A percentile compares a stretch with the other conserved stretches of the same genome.
phyloP scores from a whole-genome alignment of 768 basidiomycete genomes.

The Suillus subluteus region DNA sequence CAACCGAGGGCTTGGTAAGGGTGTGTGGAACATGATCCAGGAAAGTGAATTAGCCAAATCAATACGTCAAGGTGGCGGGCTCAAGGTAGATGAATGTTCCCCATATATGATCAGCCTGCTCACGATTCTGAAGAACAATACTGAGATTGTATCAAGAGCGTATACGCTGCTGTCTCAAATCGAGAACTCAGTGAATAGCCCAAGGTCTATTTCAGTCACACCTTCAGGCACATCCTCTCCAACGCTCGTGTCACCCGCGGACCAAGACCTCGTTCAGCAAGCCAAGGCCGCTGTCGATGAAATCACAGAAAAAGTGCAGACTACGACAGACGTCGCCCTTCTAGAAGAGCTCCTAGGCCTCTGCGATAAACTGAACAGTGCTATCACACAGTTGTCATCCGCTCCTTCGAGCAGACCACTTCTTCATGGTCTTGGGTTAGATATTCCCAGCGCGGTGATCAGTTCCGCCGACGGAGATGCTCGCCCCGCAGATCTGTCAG shows the following conservation, averaged over 20 bases:
- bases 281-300: conserved; percentile 56
- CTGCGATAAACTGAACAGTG: conserved; percentile 68
- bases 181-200: conserved; percentile 28
- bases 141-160: conserved; percentile 37
- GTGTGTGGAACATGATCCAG: conserved; percentile 85
- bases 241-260: conserved; percentile 15
- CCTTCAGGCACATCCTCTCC: conserved; percentile 9
- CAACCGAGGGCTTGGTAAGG: conserved; percentile 63
- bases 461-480: conserved; percentile 37
- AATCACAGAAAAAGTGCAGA: conserved; percentile 56
- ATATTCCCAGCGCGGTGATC: conserved; percentile 31
- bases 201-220: conserved; percentile 3
- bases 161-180: conserved; percentile 45
- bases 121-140: background rate
- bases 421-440: conserved; percentile 49
- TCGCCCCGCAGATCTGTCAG: conserved; percentile 11
- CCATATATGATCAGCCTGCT: background rate
- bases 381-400: conserved; percentile 54
- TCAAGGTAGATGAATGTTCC: conserved; percentile 56
- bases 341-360: conserved; percentile 70
- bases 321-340: conserved; percentile 56
- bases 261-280: conserved; percentile 47
- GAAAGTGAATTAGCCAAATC: conserved; percentile 80
- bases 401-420: conserved; percentile 43
- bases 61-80: conserved; percentile 51